These are phyloP conservation scores for Macrophomina pseudophaseolina DNA, from an alignment of 2,329 filamentous ascomycete genomes.

Conservation along the genomic window DNA sequence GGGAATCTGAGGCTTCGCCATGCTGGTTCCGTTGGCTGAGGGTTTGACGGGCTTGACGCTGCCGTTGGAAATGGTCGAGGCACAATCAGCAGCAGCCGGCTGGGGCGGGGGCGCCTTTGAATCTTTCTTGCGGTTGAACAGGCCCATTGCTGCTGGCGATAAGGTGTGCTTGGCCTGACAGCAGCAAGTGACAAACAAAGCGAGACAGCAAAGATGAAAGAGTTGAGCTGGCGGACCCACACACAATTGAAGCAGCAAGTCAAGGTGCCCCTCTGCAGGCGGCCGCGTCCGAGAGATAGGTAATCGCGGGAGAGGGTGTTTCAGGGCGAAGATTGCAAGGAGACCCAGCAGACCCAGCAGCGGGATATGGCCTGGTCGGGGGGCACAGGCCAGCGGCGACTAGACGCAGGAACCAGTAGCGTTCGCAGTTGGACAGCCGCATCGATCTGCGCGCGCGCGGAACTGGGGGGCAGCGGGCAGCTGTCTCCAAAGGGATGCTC, in stretches of 20 bases:
- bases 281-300: slow-evolving; percentile 17
- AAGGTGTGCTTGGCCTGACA: slow-evolving; percentile 23
- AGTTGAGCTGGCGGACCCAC: slow-evolving; percentile 24
- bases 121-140: slow-evolving; percentile 57
- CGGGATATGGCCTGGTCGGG: neutral
- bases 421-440: neutral
- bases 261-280: slow-evolving; percentile 19
- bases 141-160: slow-evolving; percentile 49
- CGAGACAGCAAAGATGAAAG: slow-evolving; percentile 16
- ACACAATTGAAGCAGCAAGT: slow-evolving; percentile 8
- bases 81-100: slow-evolving; percentile 35
- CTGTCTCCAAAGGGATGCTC: neutral
- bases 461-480: neutral
- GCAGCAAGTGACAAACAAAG: slow-evolving; percentile 25
- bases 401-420: slow-evolving; percentile 8
- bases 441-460: neutral
- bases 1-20: slow-evolving; percentile 58
- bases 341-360: neutral
- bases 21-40: slow-evolving; percentile 44
- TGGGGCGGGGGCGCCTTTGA: slow-evolving; percentile 47
- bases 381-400: slow-evolving; percentile 18
- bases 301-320: slow-evolving; percentile 22
- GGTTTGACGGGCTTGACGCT: slow-evolving; percentile 55
- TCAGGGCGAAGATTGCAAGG: slow-evolving; percentile 21
- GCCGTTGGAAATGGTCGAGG: slow-evolving; percentile 52